Percentiles rank a stretch among this genome's conserved stretches.
Conservation (phyloP, 1,284 basidiomycete species). For the Ceratobasidium sp. region DNA sequence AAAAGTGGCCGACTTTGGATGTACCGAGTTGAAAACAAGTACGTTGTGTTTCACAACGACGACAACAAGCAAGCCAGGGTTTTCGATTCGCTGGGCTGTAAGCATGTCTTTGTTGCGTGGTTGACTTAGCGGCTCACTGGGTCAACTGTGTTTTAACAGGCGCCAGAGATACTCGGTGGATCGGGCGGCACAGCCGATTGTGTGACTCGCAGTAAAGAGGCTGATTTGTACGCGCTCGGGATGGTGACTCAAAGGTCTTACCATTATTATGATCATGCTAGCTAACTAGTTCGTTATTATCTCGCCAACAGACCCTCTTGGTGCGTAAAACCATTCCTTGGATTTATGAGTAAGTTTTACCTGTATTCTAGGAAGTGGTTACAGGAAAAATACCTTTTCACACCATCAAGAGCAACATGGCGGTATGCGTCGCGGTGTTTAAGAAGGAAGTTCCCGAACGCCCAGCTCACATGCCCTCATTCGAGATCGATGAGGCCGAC, state of each 20-base stretch:
- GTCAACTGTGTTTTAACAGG: too few species aligned
- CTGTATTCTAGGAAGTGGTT: neutral
- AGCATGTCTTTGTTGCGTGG: too few species aligned
- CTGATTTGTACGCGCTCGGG: slow-evolving; percentile 18
- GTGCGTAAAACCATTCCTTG: neutral
- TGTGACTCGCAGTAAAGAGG: neutral
- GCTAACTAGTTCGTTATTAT: too few species aligned
- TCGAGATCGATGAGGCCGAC: neutral
- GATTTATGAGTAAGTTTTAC: neutral
- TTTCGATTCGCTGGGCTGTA: too few species aligned
- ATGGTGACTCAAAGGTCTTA: neutral
- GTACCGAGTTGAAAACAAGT: neutral
- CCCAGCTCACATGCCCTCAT: neutral
- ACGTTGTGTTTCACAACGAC: too few species aligned
- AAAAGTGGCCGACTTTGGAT: neutral
- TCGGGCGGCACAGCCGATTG: too few species aligned
- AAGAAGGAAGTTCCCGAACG: neutral
- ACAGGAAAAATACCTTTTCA: neutral
- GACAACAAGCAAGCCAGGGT: too few species aligned
- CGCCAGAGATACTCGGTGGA: slow-evolving; percentile 1
- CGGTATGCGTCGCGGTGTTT: neutral
- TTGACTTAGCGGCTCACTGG: too few species aligned
- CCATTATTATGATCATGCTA: too few species aligned
- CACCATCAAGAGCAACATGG: neutral
- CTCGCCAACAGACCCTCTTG: neutral